Conservation (phyloP, 495 filamentous ascomycete species). For the Platismatia glauca region DNA sequence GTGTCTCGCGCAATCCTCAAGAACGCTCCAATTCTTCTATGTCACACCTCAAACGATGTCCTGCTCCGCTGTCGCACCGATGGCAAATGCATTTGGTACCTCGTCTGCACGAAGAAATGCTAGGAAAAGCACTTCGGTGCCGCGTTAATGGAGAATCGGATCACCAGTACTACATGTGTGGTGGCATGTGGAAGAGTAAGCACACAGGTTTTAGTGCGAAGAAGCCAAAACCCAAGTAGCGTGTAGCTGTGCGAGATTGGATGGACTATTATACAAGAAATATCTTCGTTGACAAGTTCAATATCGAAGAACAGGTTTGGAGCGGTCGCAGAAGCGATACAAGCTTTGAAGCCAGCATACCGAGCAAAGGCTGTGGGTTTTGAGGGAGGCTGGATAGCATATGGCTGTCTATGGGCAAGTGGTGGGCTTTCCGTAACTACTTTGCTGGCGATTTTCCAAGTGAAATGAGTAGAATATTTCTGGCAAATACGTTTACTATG, state of each 20-base stretch:
- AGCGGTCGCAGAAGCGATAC: conserved; percentile 17
- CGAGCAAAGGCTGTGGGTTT: conserved; percentile 10
- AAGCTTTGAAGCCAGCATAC: conserved; percentile 7
- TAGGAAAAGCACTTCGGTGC: conserved; percentile 22
- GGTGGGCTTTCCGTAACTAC: background rate
- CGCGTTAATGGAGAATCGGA: conserved; percentile 13
- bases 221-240: conserved; percentile 15
- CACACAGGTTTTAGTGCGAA: conserved; percentile 20
- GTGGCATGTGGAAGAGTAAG: conserved; percentile 26
- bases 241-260: conserved; percentile 10
- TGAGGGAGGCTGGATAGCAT: conserved; percentile 15
- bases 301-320: conserved; percentile 11
- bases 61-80: conserved; percentile 23
- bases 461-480: background rate
- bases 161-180: conserved; percentile 22
- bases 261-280: background rate
- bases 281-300: conserved; percentile 11
- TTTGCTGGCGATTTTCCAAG: background rate
- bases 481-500: background rate
- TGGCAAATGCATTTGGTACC: conserved; percentile 18
- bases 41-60: conserved; percentile 16
- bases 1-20: background rate
- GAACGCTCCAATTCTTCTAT: conserved; percentile 19
- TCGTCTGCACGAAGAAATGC: conserved; percentile 23
- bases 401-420: background rate